A percentile compares a stretch with the other conserved stretches of the same genome.
These are phyloP conservation scores for Tricholoma furcatifolium DNA, from an alignment of 768 basidiomycete genomes.

Conservation along the genomic window DNA sequence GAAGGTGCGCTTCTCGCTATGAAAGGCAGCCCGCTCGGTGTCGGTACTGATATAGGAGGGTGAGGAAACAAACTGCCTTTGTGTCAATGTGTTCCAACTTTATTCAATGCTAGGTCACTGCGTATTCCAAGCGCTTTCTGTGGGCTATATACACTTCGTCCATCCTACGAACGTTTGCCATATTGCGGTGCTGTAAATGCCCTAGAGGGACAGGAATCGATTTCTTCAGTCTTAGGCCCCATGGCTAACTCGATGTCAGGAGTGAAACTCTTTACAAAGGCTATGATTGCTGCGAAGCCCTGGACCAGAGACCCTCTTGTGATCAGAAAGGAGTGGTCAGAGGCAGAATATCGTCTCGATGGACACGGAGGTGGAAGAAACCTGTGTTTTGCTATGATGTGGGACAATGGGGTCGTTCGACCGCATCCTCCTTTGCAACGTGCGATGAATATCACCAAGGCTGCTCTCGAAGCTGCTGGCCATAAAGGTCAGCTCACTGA, in stretches of 20 bases:
- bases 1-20: constrained; percentile 64
- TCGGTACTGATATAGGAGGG: constrained; percentile 67
- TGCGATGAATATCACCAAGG: constrained; percentile 46
- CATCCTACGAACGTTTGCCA: constrained; percentile 54
- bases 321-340: constrained; percentile 46
- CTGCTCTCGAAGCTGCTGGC: constrained; percentile 46
- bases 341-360: constrained; percentile 40
- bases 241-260: constrained; percentile 51
- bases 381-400: constrained; percentile 52
- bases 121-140: constrained; percentile 58
- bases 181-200: constrained; percentile 53
- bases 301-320: constrained; percentile 57
- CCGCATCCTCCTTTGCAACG: constrained; percentile 54
- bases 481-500: constrained; percentile 35
- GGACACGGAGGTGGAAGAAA: constrained; percentile 44
- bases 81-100: background rate
- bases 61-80: constrained; percentile 20
- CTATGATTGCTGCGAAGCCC: constrained; percentile 47
- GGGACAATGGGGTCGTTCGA: constrained; percentile 45
- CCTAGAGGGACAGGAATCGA: constrained; percentile 53
- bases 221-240: constrained; percentile 57
- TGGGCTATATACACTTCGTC: constrained; percentile 58
- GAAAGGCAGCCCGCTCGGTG: constrained; percentile 57
- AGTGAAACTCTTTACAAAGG: constrained; percentile 51
- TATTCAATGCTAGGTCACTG: constrained; percentile 35